Evolutionary conservation across 164 flowering plant genomes (phyloP).

Genomic region (Kalanchoe fedtschenkoi): DNA sequence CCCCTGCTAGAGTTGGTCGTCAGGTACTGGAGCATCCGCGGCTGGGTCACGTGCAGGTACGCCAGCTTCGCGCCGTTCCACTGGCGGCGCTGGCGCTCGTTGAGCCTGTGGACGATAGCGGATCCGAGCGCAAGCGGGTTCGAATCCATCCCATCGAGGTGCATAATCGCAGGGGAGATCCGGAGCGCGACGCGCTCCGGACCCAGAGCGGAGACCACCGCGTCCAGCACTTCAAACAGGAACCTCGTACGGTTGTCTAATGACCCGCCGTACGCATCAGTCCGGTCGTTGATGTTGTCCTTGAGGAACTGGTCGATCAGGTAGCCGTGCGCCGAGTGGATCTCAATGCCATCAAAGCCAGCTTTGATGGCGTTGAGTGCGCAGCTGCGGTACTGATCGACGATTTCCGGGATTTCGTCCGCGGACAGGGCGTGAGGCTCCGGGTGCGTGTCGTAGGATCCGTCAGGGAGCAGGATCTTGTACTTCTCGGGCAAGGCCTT

Average conservation of each 20-base stretch:
- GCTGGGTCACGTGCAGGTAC: constrained; percentile 53
- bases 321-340: constrained; percentile 60
- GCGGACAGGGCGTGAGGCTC: constrained; percentile 34
- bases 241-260: too few relatives aligned
- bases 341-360: constrained; percentile 68
- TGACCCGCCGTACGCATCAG: constrained; percentile 60
- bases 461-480: constrained; percentile 68
- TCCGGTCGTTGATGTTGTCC: constrained; percentile 53
- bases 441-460: constrained; percentile 32
- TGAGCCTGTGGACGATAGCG: constrained; percentile 38
- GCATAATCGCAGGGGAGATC: constrained; percentile 62
- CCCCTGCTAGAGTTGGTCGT: constrained; percentile 47
- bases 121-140: constrained; percentile 45
- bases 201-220: constrained; percentile 39
- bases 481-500: constrained; percentile 55
- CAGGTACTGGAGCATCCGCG: too few relatives aligned
- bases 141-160: constrained; percentile 54
- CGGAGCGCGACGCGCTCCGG: constrained; percentile 40
- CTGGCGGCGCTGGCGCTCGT: constrained; percentile 29
- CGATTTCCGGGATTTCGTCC: constrained; percentile 39
- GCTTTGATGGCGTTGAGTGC: constrained; percentile 75
- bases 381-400: constrained; percentile 52
- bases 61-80: constrained; percentile 27
- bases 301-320: constrained; percentile 62
- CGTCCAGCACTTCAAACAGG: constrained; percentile 28